Percentiles rank a stretch among this genome's conserved stretches.
Conservation (phyloP, 2,329 filamentous ascomycete genomes). For the Ophiostoma quercus region DNA sequence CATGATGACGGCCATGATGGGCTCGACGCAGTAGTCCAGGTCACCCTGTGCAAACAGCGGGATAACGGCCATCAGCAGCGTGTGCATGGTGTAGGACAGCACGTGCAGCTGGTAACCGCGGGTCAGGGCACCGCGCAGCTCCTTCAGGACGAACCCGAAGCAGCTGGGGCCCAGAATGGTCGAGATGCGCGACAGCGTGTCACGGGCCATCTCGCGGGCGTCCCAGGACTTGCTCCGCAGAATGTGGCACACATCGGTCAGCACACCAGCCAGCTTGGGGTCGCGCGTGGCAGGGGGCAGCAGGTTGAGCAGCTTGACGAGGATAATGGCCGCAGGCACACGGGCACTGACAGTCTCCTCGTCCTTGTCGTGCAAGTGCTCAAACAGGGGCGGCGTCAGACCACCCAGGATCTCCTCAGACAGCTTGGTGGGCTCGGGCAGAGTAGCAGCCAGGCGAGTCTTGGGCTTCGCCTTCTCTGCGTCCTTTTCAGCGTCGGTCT, state of each 20-base stretch:
- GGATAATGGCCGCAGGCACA: constrained; percentile 81
- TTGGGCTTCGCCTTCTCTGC: constrained; percentile 25
- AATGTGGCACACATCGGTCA: constrained; percentile 91
- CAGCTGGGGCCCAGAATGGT: constrained; percentile 73
- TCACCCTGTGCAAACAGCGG: constrained; percentile 73
- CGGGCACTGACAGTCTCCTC: constrained; percentile 90
- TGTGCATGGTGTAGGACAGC: constrained; percentile 89
- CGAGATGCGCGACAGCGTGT: constrained; percentile 79
- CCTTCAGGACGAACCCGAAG: constrained; percentile 89
- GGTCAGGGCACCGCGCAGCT: constrained; percentile 74
- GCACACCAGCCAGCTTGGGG: constrained; percentile 69
- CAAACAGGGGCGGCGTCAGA: constrained; percentile 73
- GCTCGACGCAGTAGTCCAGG: constrained; percentile 77
- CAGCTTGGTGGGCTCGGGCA: constrained; percentile 64
- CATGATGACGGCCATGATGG: constrained; percentile 82
- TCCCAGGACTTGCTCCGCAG: constrained; percentile 84
- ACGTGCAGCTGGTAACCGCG: constrained; percentile 92
- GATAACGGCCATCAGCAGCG: constrained; percentile 71
- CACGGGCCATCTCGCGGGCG: constrained; percentile 82
- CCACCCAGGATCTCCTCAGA: constrained; percentile 65
- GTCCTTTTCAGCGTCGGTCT: constrained; percentile 26
- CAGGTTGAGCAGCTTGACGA: constrained; percentile 79
- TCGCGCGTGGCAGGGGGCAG: constrained; percentile 69
- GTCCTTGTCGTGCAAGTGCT: constrained; percentile 88
- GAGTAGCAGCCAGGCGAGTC: constrained; percentile 54